Percentiles rank a stretch among this genome's conserved stretches.
Conservation (phyloP, 2,329 filamentous ascomycete genomes). For the Teratosphaeria nubilosa region DNA sequence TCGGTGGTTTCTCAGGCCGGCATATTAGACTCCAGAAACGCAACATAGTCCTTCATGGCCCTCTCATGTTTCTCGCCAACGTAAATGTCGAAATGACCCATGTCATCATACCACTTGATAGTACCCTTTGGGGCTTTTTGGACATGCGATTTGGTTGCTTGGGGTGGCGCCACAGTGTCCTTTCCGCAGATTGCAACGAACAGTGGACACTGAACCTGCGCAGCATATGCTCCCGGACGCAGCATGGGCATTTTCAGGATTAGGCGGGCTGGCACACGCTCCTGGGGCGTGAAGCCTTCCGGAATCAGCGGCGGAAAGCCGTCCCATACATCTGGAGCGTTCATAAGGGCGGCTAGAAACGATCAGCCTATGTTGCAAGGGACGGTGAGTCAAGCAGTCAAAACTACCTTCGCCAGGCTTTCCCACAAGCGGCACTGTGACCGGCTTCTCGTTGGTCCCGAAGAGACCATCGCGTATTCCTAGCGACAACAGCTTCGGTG, state of each 20-base stretch:
- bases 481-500: not conserved
- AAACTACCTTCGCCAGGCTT: slow-evolving; percentile 17
- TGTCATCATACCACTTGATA: not conserved
- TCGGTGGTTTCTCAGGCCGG: not conserved
- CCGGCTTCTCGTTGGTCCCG: slow-evolving; percentile 1
- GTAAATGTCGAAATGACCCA: slow-evolving; percentile 33
- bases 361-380: slow-evolving; percentile 13
- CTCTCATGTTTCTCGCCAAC: slow-evolving; percentile 18
- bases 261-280: slow-evolving; percentile 3
- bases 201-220: slow-evolving; percentile 21
- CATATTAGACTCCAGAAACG: slow-evolving; percentile 20
- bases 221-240: not conserved
- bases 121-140: not conserved
- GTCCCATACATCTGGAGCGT: not conserved
- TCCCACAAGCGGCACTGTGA: slow-evolving; percentile 21
- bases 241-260: not conserved
- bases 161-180: slow-evolving; percentile 31
- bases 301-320: not conserved
- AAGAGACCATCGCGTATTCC: not conserved
- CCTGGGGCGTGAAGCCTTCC: slow-evolving; percentile 14
- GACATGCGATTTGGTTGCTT: slow-evolving; percentile 20
- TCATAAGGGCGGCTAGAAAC: not conserved
- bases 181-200: slow-evolving; percentile 27
- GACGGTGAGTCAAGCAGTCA: slow-evolving; percentile 25
- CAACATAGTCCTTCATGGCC: slow-evolving; percentile 23